Evolutionary conservation across 306 rosid genomes (phyloP).

Genomic region (Leucaena leucocephala): DNA sequence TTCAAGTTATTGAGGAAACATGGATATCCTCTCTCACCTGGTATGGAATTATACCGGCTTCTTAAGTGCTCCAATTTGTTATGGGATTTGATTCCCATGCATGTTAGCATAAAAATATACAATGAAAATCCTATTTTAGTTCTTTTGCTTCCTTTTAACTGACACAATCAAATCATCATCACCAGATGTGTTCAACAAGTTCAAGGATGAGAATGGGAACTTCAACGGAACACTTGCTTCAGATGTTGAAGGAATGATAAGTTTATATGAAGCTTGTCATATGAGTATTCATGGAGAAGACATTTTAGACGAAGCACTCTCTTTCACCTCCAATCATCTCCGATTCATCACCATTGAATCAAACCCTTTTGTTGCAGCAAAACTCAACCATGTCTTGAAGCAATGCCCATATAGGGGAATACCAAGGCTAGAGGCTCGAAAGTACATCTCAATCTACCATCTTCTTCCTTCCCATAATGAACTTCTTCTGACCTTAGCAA

Average conservation of each 20-base stretch:
- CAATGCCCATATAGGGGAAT: not conserved
- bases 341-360: not conserved
- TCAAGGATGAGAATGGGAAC: not conserved
- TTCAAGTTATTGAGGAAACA: slow-evolving; percentile 57
- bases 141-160: too few species aligned
- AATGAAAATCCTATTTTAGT: too few species aligned
- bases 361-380: not conserved
- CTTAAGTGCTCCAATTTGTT: not conserved
- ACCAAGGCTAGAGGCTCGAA: not conserved
- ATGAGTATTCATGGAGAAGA: not conserved
- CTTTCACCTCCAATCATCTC: not conserved
- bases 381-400: too few species aligned
- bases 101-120: too few species aligned
- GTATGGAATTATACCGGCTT: not conserved
- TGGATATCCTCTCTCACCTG: slow-evolving; percentile 13
- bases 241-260: slow-evolving; percentile 3
- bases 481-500: not conserved
- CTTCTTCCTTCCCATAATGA: not conserved
- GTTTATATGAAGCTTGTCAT: not conserved
- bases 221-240: not conserved
- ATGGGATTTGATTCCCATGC: too few species aligned
- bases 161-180: too few species aligned
- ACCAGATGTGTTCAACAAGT: too few species aligned
- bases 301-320: not conserved
- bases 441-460: not conserved